phyloP scores from a whole-genome alignment of 2,329 filamentous ascomycete species.

The Fusarium sp. region DNA sequence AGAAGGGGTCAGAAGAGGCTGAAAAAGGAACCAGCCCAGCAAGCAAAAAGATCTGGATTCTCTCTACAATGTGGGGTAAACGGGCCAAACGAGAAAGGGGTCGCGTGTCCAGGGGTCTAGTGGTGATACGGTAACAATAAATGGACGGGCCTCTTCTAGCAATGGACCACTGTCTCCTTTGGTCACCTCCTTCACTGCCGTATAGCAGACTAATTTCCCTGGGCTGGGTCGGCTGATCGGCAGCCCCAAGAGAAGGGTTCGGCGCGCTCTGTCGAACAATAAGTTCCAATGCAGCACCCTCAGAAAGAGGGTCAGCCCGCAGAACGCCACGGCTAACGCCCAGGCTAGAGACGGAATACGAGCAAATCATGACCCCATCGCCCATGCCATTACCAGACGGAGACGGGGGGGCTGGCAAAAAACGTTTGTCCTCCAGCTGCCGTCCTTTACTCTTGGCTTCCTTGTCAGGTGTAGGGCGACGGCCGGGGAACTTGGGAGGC shows the following conservation, averaged over 20 bases:
- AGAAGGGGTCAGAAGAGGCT: background rate
- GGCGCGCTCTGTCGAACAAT: background rate
- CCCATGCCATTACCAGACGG: background rate
- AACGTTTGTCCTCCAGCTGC: background rate
- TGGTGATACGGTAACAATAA: background rate
- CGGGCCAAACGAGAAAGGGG: conserved; percentile 40
- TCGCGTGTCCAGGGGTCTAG: conserved; percentile 35
- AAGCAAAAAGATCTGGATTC: conserved; percentile 14
- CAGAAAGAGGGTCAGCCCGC: background rate
- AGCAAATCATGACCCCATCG: background rate
- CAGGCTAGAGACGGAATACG: conserved; percentile 2
- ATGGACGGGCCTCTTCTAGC: background rate
- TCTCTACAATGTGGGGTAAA: conserved; percentile 35
- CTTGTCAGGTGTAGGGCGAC: background rate
- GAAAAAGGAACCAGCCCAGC: background rate
- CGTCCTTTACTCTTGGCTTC: background rate
- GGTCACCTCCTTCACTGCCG: background rate
- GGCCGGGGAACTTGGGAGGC: background rate
- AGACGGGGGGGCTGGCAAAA: background rate
- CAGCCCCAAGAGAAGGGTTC: background rate
- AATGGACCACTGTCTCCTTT: no score
- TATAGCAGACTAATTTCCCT: background rate
- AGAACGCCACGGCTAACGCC: background rate
- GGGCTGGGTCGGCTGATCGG: conserved; percentile 1
- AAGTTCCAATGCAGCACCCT: background rate